These are phyloP conservation scores for Acidiella bohemica DNA, from an alignment of 495 filamentous ascomycete species.

Conservation along the genomic window DNA sequence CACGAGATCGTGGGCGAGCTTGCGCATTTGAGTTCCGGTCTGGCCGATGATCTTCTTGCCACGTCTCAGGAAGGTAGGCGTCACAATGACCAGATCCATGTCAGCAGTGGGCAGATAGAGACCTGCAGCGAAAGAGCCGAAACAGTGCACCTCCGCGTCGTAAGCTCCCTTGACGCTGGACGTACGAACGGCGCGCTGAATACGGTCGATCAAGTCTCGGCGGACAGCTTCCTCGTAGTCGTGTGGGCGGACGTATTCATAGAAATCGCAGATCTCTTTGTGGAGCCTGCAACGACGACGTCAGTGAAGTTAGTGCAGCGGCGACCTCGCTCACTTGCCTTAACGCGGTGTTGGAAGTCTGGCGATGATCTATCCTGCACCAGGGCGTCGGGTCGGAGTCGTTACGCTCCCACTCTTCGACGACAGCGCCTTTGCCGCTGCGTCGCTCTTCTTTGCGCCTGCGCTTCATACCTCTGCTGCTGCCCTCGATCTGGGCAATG, in stretches of 20 bases:
- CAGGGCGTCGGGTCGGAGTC: slow-evolving; percentile 46
- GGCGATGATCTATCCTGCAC: slow-evolving; percentile 38
- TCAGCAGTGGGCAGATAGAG: slow-evolving; percentile 85
- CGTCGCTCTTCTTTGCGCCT: slow-evolving; percentile 52
- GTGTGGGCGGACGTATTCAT: slow-evolving; percentile 64
- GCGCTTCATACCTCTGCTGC: slow-evolving; percentile 39
- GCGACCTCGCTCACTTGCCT: slow-evolving; percentile 3
- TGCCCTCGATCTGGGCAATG: neutral
- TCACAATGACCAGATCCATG: slow-evolving; percentile 84
- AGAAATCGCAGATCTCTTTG: slow-evolving; percentile 80
- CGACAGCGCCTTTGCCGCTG: slow-evolving; percentile 40
- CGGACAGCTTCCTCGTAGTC: slow-evolving; percentile 64
- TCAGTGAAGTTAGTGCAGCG: no score
- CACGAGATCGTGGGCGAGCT: slow-evolving; percentile 40
- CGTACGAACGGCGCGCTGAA: slow-evolving; percentile 39
- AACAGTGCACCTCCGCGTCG: slow-evolving; percentile 42
- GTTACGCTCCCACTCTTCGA: slow-evolving; percentile 43
- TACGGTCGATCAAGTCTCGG: slow-evolving; percentile 51
- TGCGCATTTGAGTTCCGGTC: slow-evolving; percentile 30
- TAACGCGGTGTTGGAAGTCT: slow-evolving; percentile 23
- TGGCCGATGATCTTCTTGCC: slow-evolving; percentile 35
- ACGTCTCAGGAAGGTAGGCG: slow-evolving; percentile 39
- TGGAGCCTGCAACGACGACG: slow-evolving; percentile 54
- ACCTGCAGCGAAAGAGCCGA: slow-evolving; percentile 84
- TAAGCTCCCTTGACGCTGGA: slow-evolving; percentile 32